These are phyloP conservation scores for Phytopythium cucurbitacearum DNA, from an alignment of 352 stramenopile species.

Conservation along the genomic window DNA sequence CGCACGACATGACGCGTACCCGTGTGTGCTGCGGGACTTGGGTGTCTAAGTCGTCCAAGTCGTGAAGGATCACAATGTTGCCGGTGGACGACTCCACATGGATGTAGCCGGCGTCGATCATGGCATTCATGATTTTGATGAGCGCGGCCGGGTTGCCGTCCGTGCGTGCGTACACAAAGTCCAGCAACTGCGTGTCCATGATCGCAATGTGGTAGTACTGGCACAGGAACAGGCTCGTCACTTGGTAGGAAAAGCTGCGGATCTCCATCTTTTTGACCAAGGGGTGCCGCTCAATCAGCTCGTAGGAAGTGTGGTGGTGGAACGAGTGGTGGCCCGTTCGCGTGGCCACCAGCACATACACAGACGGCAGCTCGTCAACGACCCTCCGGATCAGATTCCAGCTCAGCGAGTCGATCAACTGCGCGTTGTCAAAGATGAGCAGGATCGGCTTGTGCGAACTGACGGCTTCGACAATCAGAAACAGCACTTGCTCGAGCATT, in stretches of 20 bases:
- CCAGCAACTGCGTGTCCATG: constrained; percentile 74
- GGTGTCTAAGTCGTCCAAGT: constrained; percentile 75
- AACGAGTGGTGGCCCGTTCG: constrained; percentile 35
- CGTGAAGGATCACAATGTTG: constrained; percentile 58
- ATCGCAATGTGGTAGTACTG: constrained; percentile 78
- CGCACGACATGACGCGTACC: constrained; percentile 64
- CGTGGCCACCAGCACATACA: constrained; percentile 48
- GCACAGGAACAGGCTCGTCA: constrained; percentile 69
- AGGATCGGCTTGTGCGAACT: constrained; percentile 56
- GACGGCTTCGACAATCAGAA: constrained; percentile 47
- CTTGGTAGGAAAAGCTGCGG: constrained; percentile 52
- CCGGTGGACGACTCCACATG: constrained; percentile 38
- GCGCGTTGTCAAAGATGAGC: constrained; percentile 66
- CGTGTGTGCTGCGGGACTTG: constrained; percentile 68
- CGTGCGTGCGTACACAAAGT: constrained; percentile 64
- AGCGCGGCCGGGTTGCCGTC: constrained; percentile 64
- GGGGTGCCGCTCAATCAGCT: constrained; percentile 29
- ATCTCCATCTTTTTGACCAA: constrained; percentile 48
- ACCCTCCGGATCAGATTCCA: constrained; percentile 58
- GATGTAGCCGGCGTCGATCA: constrained; percentile 67
- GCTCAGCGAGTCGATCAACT: constrained; percentile 71
- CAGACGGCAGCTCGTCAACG: constrained; percentile 50
- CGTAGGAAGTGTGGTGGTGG: constrained; percentile 11
- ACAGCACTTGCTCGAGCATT: constrained; percentile 47
- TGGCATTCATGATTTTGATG: constrained; percentile 64